A percentile compares a stretch with the other conserved stretches of the same genome.
Evolutionary conservation across 192 early-diverging fungal genomes (phyloP).

Genomic region (Backusella tarrabulga): DNA sequence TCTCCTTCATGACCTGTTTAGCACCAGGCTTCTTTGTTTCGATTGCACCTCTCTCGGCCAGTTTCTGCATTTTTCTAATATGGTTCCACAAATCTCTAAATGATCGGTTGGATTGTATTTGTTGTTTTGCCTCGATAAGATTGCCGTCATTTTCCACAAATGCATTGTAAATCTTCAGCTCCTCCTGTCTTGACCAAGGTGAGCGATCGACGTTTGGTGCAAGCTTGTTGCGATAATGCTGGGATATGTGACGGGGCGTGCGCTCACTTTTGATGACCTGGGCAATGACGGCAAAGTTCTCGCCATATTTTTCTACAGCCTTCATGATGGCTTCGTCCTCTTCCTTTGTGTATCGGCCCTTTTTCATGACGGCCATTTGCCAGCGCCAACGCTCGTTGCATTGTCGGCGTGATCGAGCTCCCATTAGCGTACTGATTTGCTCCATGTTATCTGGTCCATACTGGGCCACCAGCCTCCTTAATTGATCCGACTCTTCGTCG

Average conservation of each 20-base stretch:
- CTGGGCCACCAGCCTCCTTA: not conserved
- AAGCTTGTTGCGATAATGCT: conserved; percentile 23
- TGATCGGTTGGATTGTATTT: not conserved
- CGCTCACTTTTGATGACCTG: conserved; percentile 13
- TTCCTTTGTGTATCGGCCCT: conserved; percentile 13
- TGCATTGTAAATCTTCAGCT: not conserved
- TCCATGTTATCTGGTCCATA: not conserved
- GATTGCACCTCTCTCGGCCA: not conserved
- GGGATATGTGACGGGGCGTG: conserved; percentile 23
- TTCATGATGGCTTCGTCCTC: conserved; percentile 19
- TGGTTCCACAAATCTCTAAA: conserved; percentile 32
- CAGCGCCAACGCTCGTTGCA: conserved; percentile 17
- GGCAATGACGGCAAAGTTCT: conserved; percentile 20
- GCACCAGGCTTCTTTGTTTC: too few relatives aligned
- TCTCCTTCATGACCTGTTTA: not conserved
- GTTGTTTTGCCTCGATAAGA: conserved; percentile 8
- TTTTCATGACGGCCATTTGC: not conserved
- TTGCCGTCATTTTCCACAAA: not conserved
- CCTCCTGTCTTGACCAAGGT: conserved; percentile 22
- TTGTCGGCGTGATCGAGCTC: not conserved
- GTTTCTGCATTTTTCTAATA: not conserved
- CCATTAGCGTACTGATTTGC: not conserved
- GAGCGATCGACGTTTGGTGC: conserved; percentile 21
- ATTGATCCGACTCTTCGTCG: conserved; percentile 8
- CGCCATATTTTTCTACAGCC: conserved; percentile 15